Evolutionary conservation across 1,139 yeast genomes (phyloP).

Genomic region (Insectozyma bohioensis): DNA sequence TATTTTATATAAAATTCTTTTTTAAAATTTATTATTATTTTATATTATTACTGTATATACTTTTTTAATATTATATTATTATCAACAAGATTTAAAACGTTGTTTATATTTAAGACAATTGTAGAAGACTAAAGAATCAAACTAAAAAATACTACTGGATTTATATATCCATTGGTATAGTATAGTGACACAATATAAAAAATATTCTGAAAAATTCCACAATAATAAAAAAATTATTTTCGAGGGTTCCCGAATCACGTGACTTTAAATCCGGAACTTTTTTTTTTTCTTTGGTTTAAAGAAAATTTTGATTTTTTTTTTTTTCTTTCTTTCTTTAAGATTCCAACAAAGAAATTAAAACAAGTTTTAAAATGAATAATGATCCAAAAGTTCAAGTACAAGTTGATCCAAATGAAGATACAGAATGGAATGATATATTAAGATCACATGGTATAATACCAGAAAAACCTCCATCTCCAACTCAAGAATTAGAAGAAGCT

Average conservation of each 20-base stretch:
- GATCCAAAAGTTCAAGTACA: constrained; percentile 60
- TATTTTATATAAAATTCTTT: no score
- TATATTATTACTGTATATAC: no score
- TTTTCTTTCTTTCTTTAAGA: background rate
- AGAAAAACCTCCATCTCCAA: constrained; percentile 85
- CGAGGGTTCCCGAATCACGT: background rate
- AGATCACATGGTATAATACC: constrained; percentile 91
- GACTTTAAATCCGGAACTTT: constrained; percentile 2
- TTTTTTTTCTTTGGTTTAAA: constrained; percentile 1
- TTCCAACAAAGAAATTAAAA: background rate
- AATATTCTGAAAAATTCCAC: no score
- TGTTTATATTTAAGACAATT: no score
- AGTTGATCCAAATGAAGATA: constrained; percentile 93
- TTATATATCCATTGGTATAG: no score
- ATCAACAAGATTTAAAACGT: no score
- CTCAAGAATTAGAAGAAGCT: constrained; percentile 83
- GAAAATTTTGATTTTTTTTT: no score
- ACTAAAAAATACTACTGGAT: no score
- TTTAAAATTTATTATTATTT: no score
- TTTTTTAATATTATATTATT: no score
- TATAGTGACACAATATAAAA: no score
- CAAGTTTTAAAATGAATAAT: constrained; percentile 9
- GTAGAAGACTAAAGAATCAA: no score
- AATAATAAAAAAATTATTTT: constrained; percentile 22
- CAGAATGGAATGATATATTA: constrained; percentile 97